Evolutionary conservation across 257 asterid genomes (phyloP), one percentile per base, ranked within the genome.

Genomic region (Thymus quinquecostatus): DNA sequence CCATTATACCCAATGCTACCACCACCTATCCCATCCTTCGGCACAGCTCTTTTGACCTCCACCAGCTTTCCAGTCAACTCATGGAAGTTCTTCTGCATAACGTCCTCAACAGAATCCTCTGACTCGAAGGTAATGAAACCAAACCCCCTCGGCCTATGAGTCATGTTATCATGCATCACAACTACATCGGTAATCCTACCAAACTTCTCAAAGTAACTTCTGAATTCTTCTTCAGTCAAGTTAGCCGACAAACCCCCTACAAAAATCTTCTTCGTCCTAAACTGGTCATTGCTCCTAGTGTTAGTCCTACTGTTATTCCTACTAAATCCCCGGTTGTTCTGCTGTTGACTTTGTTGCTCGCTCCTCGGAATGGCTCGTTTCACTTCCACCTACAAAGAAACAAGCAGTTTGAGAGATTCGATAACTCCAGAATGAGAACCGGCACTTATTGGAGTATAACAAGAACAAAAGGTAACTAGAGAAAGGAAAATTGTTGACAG

Each of bases 71-170:
- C 97, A 66, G 78, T 73, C 83, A 94, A 68, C 48, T 88, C 94
- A 54, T 94, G 95, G 56, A 84, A 91, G 68, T 79, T 84, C 82
- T 87, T 86, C 81, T 79, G 86, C 89, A 89, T 83, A 64, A 91
- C 97, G 34, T 85, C 89, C 77, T 91, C 96, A 27, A 88, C 96
- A 0, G 97, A 85, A 33, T 91, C 97, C 82, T 94, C 97, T 0
- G 95, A 82, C 70, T 87, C 97, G 29, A 87, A 94, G 40, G 96
- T 86, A 61, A 94, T 89, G 67, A 94, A 94, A 57, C 99, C 99
- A 48, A 94, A 94, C 2, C 99, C 99, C 71, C 99, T 86, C 33
- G 97, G 97, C 85, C 97, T 86, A 59, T 80, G 96, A 28, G 97
- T 91, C 71, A 82, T 60, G 57, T 83, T 89, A 78, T 91, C 97